Evolutionary conservation across 139 green algal species (phyloP).

Genomic region (Chlorella ohadii): DNA sequence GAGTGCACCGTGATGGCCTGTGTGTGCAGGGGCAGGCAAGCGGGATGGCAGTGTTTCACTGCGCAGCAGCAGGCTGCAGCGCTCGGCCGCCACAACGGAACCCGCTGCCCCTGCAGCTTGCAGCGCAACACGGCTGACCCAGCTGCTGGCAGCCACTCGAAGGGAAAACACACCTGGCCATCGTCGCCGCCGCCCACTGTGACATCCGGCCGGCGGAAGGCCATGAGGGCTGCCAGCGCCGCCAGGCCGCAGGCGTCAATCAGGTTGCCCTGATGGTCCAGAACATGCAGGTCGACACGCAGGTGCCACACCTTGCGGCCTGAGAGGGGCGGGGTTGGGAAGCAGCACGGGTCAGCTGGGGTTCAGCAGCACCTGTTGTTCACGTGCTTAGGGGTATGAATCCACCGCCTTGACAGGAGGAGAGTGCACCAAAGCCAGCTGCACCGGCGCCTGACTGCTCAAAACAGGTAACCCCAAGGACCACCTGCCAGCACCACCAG

Average conservation of each 20-base stretch:
- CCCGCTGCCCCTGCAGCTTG: not conserved
- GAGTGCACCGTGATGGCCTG: conserved; percentile 66
- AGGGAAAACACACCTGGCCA: not conserved
- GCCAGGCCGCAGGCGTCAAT: conserved; percentile 78
- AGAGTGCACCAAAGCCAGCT: too few relatives aligned
- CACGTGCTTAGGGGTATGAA: too few relatives aligned
- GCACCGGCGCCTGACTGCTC: too few relatives aligned
- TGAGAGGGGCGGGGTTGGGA: not conserved
- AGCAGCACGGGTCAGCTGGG: too few relatives aligned
- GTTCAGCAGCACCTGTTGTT: too few relatives aligned
- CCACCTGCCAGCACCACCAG: conserved; percentile 81
- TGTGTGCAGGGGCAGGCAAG: not conserved
- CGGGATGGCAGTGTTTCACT: not conserved
- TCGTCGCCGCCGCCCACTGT: conserved; percentile 56
- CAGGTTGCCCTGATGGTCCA: conserved; percentile 88
- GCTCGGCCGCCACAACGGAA: too few relatives aligned
- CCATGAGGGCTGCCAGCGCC: conserved; percentile 80
- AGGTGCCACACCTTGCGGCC: conserved; percentile 80
- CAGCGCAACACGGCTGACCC: too few relatives aligned
- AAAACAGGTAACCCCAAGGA: conserved; percentile 70
- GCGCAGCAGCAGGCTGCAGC: not conserved
- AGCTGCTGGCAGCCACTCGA: too few relatives aligned
- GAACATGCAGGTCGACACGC: conserved; percentile 77
- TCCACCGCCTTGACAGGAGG: too few relatives aligned
- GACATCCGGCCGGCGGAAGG: conserved; percentile 79